These are phyloP conservation scores for Fagus sylvatica DNA, from an alignment of 306 rosid species.

Conservation along the genomic window DNA sequence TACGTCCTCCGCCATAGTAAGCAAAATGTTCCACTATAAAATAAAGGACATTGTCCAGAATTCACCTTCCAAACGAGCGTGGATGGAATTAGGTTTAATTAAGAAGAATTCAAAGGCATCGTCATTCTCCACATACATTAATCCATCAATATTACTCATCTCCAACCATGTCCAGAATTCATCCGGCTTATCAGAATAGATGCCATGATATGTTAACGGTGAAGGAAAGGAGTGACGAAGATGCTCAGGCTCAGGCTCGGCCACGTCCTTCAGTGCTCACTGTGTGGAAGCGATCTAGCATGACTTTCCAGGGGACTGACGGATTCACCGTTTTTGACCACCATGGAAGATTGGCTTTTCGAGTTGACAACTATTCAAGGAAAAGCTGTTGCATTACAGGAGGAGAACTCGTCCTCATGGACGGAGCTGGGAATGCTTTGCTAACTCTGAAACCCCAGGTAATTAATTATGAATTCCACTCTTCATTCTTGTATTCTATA, in stretches of 20 bases:
- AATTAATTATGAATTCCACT: neutral
- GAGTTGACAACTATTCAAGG: constrained; percentile 51
- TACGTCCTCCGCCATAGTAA: neutral
- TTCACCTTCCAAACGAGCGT: constrained; percentile 7
- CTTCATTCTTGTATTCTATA: neutral
- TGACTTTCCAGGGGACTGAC: constrained; percentile 54
- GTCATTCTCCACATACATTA: neutral
- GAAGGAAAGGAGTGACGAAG: constrained; percentile 3
- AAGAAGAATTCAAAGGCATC: neutral
- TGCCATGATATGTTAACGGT: neutral
- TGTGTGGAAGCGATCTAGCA: constrained; percentile 55
- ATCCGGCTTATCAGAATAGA: constrained; percentile 19
- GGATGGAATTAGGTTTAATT: neutral
- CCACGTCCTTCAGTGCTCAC: constrained; percentile 34
- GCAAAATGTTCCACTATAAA: neutral
- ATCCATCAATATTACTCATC: too few species aligned
- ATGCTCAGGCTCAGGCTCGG: constrained; percentile 21
- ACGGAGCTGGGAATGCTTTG: constrained; percentile 49
- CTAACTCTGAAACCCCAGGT: constrained; percentile 52
- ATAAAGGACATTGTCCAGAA: constrained; percentile 2
- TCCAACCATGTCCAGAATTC: constrained; percentile 29
- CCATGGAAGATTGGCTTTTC: constrained; percentile 36
- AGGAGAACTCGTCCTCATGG: constrained; percentile 50
- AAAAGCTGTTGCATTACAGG: constrained; percentile 23
- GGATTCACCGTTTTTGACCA: constrained; percentile 48